Evolutionary conservation across 2,329 filamentous ascomycete species (phyloP).

Genomic region (Pseudocercospora cruenta): DNA sequence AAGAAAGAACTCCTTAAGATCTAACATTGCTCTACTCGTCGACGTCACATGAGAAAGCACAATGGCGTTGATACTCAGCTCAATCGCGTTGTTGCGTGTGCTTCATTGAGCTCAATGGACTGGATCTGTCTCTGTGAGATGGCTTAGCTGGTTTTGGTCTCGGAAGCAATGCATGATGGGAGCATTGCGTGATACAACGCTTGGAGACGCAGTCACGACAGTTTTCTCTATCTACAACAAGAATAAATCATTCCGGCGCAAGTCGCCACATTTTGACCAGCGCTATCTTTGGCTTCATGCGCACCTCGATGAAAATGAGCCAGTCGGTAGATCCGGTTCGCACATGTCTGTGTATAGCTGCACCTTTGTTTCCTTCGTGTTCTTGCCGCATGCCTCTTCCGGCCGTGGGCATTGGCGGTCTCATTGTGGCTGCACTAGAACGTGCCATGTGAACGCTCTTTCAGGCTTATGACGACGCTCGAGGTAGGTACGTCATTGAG

Average conservation of each 20-base stretch:
- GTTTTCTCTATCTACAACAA: neutral
- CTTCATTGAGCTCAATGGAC: neutral
- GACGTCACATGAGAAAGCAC: neutral
- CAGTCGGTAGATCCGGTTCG: neutral
- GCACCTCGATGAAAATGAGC: neutral
- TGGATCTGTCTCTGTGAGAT: neutral
- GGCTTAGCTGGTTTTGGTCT: neutral
- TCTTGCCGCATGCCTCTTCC: neutral
- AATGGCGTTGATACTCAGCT: neutral
- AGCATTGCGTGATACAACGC: neutral
- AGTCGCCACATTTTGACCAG: neutral
- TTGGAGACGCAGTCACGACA: neutral
- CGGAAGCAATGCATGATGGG: neutral
- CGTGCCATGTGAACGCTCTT: conserved; percentile 8
- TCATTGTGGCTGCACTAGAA: neutral
- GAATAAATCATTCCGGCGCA: neutral
- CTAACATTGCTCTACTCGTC: neutral
- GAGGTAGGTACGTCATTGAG: neutral
- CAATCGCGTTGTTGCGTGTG: neutral
- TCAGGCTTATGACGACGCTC: conserved; percentile 10
- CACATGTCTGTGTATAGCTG: neutral
- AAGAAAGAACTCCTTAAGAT: neutral
- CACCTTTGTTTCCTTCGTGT: neutral
- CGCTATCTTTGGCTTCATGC: neutral
- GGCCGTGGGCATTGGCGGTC: neutral